Conservation (phyloP, 2,329 filamentous ascomycete species). For the Didymella arachidicola region DNA sequence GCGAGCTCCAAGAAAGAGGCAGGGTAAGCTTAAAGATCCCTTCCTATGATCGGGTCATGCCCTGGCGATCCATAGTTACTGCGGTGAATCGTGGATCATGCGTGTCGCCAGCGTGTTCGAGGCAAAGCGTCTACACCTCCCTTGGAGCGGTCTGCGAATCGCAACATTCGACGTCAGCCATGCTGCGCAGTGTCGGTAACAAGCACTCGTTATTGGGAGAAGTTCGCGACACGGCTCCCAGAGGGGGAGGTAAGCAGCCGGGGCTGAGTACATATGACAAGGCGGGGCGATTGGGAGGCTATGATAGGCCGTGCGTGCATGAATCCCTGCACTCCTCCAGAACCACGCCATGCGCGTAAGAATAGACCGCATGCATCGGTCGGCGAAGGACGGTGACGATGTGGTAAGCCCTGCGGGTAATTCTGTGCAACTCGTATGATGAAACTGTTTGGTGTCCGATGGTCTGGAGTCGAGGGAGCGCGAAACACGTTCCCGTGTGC, state of each 20-base stretch:
- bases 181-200: slow-evolving; percentile 19
- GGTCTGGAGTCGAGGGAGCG: slow-evolving; percentile 22
- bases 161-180: slow-evolving; percentile 20
- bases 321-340: slow-evolving; percentile 24
- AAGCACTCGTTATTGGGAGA: slow-evolving; percentile 16
- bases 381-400: slow-evolving; percentile 27
- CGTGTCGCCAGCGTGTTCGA: slow-evolving; percentile 23
- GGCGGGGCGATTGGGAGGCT: slow-evolving; percentile 25
- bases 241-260: slow-evolving; percentile 27
- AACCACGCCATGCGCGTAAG: slow-evolving; percentile 14
- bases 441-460: slow-evolving; percentile 15
- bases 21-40: slow-evolving; percentile 30
- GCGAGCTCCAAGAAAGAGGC: slow-evolving; percentile 23
- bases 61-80: slow-evolving; percentile 32
- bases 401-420: slow-evolving; percentile 21
- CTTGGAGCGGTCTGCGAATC: slow-evolving; percentile 16
- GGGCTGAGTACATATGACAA: slow-evolving; percentile 37
- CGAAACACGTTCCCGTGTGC: slow-evolving; percentile 26
- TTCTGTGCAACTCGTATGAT: slow-evolving; percentile 17
- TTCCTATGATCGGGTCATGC: slow-evolving; percentile 26
- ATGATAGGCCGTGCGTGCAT: slow-evolving; percentile 26
- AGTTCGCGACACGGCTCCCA: slow-evolving; percentile 12
- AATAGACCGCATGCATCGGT: slow-evolving; percentile 32
- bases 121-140: slow-evolving; percentile 18
- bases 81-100: slow-evolving; percentile 28